Conservation (phyloP, 2,329 filamentous ascomycete genomes). For the Ceratocystis alfenasii region DNA sequence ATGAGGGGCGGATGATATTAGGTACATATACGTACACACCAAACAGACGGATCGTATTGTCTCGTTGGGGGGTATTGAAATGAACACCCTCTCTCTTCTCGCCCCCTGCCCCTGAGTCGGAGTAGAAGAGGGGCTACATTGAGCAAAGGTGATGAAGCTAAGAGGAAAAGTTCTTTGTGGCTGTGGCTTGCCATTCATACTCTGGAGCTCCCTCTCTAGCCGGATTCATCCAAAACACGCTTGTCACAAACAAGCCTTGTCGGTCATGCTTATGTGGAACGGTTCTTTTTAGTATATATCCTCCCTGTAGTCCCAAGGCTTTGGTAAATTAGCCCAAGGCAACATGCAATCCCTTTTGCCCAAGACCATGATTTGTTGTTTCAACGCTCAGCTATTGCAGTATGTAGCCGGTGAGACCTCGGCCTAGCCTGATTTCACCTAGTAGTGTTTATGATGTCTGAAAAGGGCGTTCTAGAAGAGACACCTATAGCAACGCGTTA, state of each 20-base stretch:
- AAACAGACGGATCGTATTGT: no score
- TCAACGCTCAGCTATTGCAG: neutral
- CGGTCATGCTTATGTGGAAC: neutral
- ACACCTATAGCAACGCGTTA: neutral
- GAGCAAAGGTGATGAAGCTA: no score
- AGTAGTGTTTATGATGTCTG: neutral
- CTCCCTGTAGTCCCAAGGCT: neutral
- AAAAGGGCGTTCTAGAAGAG: neutral
- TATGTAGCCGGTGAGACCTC: neutral
- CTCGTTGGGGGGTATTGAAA: no score
- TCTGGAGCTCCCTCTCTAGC: neutral
- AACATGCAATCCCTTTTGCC: neutral
- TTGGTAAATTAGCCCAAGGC: conserved; percentile 1
- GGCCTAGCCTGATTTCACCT: neutral
- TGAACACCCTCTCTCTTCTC: no score
- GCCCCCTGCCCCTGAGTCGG: no score
- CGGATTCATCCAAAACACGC: neutral
- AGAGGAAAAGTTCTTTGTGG: neutral
- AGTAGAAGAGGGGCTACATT: no score
- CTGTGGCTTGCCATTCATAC: neutral
- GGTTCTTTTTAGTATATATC: neutral
- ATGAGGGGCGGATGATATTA: no score
- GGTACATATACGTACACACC: no score
- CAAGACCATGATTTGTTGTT: neutral
- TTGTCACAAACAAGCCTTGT: neutral